Evolutionary conservation across 2,329 filamentous ascomycete species (phyloP).

Genomic region (Parastagonospora nodorum): DNA sequence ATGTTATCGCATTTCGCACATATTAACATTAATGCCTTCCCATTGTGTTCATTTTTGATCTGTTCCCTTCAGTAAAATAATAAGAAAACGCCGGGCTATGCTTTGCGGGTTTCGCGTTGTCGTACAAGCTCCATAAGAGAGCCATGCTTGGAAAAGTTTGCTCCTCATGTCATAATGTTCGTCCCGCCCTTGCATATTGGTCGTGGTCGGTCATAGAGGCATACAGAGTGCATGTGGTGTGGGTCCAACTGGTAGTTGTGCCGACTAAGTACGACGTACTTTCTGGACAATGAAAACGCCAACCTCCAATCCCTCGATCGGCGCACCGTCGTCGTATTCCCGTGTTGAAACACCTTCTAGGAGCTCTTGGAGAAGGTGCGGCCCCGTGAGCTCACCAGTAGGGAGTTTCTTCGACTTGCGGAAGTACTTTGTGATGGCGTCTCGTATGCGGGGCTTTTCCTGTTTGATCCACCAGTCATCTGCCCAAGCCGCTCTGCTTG

Average conservation of each 20-base stretch:
- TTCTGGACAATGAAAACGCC: conserved; percentile 54
- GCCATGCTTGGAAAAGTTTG: conserved; percentile 1
- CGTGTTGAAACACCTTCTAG: conserved; percentile 62
- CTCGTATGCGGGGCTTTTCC: conserved; percentile 64
- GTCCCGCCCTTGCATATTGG: not conserved
- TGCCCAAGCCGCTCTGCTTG: conserved; percentile 62
- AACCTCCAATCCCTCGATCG: conserved; percentile 53
- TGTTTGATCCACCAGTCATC: conserved; percentile 68
- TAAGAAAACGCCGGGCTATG: conserved; percentile 24
- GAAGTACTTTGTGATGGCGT: conserved; percentile 53
- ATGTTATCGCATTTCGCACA: not conserved
- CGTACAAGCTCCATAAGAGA: conserved; percentile 4
- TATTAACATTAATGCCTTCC: conserved; percentile 19
- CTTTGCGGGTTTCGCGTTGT: conserved; percentile 12
- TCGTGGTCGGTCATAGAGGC: not conserved
- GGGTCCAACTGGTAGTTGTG: conserved; percentile 3
- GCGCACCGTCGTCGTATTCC: conserved; percentile 51
- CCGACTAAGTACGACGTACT: conserved; percentile 11
- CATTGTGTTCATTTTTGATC: conserved; percentile 8
- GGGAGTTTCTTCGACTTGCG: conserved; percentile 51
- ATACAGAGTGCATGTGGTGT: not conserved
- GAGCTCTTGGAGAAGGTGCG: conserved; percentile 63
- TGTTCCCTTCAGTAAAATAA: not conserved
- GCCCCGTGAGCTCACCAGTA: conserved; percentile 54
- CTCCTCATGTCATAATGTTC: not conserved